Conservation (phyloP, 164 flowering plant species). For the Macadamia tetraphylla region DNA sequence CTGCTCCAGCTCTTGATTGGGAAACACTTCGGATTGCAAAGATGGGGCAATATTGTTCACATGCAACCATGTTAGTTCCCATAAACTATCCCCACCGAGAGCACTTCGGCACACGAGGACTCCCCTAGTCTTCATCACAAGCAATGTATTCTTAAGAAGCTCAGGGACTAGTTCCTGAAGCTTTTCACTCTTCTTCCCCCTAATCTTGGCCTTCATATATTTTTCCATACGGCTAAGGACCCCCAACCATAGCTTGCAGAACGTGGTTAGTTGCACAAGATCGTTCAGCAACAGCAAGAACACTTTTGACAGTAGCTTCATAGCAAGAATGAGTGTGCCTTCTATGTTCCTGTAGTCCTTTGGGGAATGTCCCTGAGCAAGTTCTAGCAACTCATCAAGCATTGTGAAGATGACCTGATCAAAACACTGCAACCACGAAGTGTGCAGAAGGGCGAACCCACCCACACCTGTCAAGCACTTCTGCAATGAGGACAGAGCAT, state of each 20-base stretch:
- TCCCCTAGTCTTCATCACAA: constrained; percentile 29
- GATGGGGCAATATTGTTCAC: constrained; percentile 31
- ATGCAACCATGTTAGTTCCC: constrained; percentile 36
- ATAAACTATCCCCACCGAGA: constrained; percentile 30
- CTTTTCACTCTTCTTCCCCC: constrained; percentile 35
- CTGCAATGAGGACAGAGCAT: constrained; percentile 28
- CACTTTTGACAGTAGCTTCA: constrained; percentile 30
- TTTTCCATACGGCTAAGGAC: constrained; percentile 34
- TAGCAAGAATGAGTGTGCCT: constrained; percentile 28
- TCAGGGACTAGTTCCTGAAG: constrained; percentile 32
- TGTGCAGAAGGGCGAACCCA: constrained; percentile 19
- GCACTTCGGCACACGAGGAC: constrained; percentile 25
- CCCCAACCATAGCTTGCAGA: constrained; percentile 36
- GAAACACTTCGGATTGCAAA: constrained; percentile 28
- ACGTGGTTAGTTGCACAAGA: constrained; percentile 19
- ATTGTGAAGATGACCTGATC: constrained; percentile 32
- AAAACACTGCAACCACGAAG: constrained; percentile 34
- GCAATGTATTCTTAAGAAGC: constrained; percentile 31
- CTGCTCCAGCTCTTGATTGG: constrained; percentile 24
- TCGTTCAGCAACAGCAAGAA: constrained; percentile 26
- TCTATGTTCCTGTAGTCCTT: constrained; percentile 39
- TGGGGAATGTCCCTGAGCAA: constrained; percentile 27
- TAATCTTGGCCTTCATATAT: constrained; percentile 28
- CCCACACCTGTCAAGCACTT: constrained; percentile 30
- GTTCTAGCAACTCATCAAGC: constrained; percentile 38